Conservation (phyloP, 345 rosid species). For the thale cress (Arabidopsis thaliana) region DNA sequence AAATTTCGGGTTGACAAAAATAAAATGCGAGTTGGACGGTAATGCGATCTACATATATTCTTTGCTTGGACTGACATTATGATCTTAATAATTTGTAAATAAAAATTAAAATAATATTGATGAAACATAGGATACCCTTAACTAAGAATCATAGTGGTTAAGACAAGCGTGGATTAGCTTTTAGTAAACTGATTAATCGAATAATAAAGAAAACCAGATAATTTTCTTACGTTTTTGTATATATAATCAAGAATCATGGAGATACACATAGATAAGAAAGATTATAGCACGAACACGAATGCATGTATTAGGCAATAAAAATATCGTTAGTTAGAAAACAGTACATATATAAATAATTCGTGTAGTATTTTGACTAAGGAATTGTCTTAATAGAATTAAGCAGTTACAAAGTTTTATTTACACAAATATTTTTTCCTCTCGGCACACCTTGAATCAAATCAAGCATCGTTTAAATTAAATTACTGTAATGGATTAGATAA, state of each 20-base stretch:
- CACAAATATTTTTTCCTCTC: background rate
- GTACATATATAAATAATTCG: background rate
- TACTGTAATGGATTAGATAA: background rate
- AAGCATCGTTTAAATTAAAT: background rate
- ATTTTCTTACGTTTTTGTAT: slow-evolving; percentile 28
- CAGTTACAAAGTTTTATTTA: slow-evolving; percentile 2
- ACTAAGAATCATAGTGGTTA: slow-evolving; percentile 20
- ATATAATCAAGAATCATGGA: slow-evolving; percentile 18
- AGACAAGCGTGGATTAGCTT: slow-evolving; percentile 37
- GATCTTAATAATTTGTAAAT: slow-evolving; percentile 6
- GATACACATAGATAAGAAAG: slow-evolving; percentile 32
- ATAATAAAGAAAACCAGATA: slow-evolving; percentile 32
- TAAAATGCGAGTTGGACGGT: slow-evolving; percentile 22
- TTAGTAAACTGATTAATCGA: slow-evolving; percentile 19
- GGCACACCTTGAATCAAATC: slow-evolving; percentile 8
- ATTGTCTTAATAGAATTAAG: background rate
- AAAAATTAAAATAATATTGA: slow-evolving; percentile 4
- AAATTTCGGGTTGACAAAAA: background rate
- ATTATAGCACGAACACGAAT: slow-evolving; percentile 26
- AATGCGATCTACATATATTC: slow-evolving; percentile 44
- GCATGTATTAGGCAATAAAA: background rate
- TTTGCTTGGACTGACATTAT: slow-evolving; percentile 35
- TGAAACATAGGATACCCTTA: slow-evolving; percentile 40
- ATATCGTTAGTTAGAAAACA: background rate
- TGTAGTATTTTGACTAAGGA: background rate